Percentiles rank a stretch among this genome's conserved stretches.
These are phyloP conservation scores for Yamadazyma scolyti DNA, from an alignment of 805 yeast genomes.

Conservation along the genomic window DNA sequence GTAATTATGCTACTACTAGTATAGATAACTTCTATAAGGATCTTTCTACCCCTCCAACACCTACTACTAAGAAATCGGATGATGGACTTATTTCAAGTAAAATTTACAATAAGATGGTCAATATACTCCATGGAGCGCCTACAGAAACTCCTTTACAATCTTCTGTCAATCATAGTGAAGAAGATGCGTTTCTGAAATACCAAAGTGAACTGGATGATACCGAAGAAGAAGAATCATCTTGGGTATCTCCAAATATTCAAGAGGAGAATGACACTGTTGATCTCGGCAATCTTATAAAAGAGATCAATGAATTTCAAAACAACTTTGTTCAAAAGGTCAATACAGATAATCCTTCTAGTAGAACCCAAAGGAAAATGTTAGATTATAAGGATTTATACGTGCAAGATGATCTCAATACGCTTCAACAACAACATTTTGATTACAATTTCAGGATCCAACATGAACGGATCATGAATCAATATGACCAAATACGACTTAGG, in stretches of 20 bases:
- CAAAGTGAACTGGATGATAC: constrained; percentile 24
- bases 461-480: constrained; percentile 33
- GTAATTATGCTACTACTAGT: constrained; percentile 5
- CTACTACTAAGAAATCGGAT: constrained; percentile 1
- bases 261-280: constrained; percentile 5
- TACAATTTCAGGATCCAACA: constrained; percentile 31
- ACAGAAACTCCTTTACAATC: neutral
- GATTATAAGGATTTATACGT: constrained; percentile 28
- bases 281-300: constrained; percentile 17
- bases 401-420: constrained; percentile 7
- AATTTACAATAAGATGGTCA: constrained; percentile 15
- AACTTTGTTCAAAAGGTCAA: constrained; percentile 24
- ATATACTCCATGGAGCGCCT: constrained; percentile 2
- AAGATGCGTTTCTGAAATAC: constrained; percentile 9
- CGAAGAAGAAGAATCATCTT: constrained; percentile 6
- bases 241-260: constrained; percentile 3
- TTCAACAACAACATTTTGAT: constrained; percentile 2
- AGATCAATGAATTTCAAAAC: constrained; percentile 27
- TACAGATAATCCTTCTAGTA: constrained; percentile 10
- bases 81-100: constrained; percentile 8
- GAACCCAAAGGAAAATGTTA: constrained; percentile 33
- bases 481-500: constrained; percentile 33
- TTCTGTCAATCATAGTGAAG: neutral
- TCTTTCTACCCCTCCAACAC: neutral
- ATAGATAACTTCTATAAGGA: constrained; percentile 7